Evolutionary conservation across 306 rosid species (phyloP), one percentile per base, ranked within the genome.

Genomic region (Trichosanthes truncata): DNA sequence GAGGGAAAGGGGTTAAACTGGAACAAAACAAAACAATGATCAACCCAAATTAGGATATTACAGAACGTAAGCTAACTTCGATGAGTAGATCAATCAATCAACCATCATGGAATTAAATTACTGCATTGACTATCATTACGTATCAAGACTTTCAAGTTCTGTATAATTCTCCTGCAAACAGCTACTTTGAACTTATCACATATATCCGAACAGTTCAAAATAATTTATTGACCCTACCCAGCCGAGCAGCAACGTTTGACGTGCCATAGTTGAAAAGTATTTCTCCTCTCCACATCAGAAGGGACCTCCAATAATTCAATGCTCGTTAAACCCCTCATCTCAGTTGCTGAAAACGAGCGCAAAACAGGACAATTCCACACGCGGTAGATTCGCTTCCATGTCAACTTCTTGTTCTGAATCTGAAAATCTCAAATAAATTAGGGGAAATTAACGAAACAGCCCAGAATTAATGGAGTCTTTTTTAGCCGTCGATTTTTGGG

Each of bases 121-220:
- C 38, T n/a, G 52, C 68, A 12, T 76, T 56, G 80, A 76, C 80
- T 11, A 21, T 7, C 9, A 57, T 76, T 56, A 56, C 55, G 69
- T 38, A 56, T 38, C n/a, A 38, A 36, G 80, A 77, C 4, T 36
- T 55, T 23, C 0, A 20, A 53, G 29, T 20, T 31, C 45, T 33
- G 15, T 52, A 46, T 48, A 73, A 73, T 73, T 29, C 3, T 8
- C 41, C 15, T 26, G 4, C 25, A 74, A 51, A 74, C 46, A 51
- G 61, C 61, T 31, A 51, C 43, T 31, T 74, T 74, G 78, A 74
- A 74, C 78, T 74, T 74, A 74, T 74, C 62, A 51, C 15, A 48
- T 26, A 74, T 31, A 48, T 26, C 29, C 18, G 40, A 74, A 52
- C 62, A 74, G 78, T 51, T 55, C 11, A 33, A 33, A 20, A 51